These are phyloP conservation scores for Ammopiptanthus mongolicus DNA, from an alignment of 306 rosid genomes.

Conservation along the genomic window DNA sequence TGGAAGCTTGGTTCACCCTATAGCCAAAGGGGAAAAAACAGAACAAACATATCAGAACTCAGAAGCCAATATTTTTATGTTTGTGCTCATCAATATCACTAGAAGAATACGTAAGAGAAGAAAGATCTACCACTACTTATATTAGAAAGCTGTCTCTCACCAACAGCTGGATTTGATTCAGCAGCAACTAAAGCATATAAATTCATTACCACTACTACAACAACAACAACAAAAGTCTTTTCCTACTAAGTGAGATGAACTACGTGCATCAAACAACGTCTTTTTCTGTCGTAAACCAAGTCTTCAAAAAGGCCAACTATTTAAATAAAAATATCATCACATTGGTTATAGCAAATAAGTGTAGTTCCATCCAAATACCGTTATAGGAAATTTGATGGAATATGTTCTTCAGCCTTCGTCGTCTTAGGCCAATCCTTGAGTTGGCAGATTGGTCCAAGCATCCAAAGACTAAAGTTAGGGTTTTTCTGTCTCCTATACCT, in stretches of 20 bases:
- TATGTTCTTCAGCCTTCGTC: no score
- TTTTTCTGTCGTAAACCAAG: no score
- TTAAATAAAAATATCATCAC: neutral
- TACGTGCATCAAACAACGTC: neutral
- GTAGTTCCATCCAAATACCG: no score
- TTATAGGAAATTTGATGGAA: no score
- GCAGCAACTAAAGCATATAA: neutral
- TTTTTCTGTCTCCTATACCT: no score
- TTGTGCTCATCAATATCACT: neutral
- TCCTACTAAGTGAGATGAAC: neutral
- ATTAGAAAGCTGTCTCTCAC: neutral
- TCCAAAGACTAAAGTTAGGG: no score
- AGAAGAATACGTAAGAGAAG: neutral
- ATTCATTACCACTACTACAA: neutral
- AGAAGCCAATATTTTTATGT: conserved; percentile 8
- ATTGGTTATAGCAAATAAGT: neutral
- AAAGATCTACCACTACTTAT: neutral
- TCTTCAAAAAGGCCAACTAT: neutral
- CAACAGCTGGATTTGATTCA: neutral
- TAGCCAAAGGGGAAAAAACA: conserved; percentile 16
- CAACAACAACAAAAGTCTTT: neutral
- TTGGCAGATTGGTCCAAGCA: no score
- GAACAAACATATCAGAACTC: conserved; percentile 21
- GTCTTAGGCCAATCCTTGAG: no score
- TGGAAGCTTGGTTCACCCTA: conserved; percentile 99